Evolutionary conservation across 192 early-diverging fungal species (phyloP), one percentile per base, ranked within the genome.

Genomic region (Powellomyces hirtus): DNA sequence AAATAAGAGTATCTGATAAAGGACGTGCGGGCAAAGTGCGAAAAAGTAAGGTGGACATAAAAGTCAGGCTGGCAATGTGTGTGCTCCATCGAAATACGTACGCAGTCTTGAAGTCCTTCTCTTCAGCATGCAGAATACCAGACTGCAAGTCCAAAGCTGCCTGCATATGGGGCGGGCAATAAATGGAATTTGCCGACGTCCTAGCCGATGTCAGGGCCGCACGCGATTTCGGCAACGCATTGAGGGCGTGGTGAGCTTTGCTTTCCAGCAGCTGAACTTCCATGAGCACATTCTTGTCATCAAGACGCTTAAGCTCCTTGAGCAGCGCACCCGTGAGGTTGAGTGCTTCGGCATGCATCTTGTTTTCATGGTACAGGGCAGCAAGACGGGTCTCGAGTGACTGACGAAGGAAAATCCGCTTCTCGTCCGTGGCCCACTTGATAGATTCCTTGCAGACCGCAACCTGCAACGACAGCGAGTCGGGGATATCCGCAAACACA

Each of bases 41-140:
- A 29, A 22, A 36, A 36, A 33, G 24, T n/a, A 33, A 1, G 5
- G 46, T 49, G 46, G 4, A 16, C 46, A 3, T 14, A 49, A 56
- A 56, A 6, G 5, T 16, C 53, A 56, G 53, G 10, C 40, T 42
- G 40, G 40, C 11, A n/a, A 42, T 42, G 22, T 62, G 59, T 50
- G 66, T 52, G 46, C 45, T 14, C 38, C 36, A 35, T 4, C 7
- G 29, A 6, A 60, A 36, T 56, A 63, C 67, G 69, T 91, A 95
- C 65, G 91, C 96, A 11, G 96, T 99, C 79, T 98, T 98, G 76
- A 95, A 99, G 72, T 99, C 97, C 78, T 97, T 96, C 71, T 98
- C 96, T 70, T 99, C 96, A 33, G 95, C 89, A 70, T 99, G 96
- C 64, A 98, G 81, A 52, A 95, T 94, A 64, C 97, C 97, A 13